A percentile compares a stretch with the other conserved stretches of the same genome.
phyloP scores from a whole-genome alignment of 2,329 filamentous ascomycete genomes.

The Cryphonectria naterciae region DNA sequence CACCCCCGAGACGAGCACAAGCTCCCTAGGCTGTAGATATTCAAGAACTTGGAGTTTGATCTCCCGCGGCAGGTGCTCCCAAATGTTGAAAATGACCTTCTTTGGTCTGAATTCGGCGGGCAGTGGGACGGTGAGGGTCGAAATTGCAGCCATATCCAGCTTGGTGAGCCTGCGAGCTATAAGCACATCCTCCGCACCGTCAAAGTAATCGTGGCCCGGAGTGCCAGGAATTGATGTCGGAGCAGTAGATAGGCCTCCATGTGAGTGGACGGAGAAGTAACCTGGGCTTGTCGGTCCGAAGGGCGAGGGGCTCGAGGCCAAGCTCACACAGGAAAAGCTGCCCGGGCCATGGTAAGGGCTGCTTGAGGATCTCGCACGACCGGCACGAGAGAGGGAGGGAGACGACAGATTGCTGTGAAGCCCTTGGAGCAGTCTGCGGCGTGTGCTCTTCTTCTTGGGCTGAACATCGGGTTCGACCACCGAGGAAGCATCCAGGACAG shows the following conservation, averaged over 20 bases:
- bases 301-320: slow-evolving; percentile 50
- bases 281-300: slow-evolving; percentile 42
- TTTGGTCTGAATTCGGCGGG: slow-evolving; percentile 64
- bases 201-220: slow-evolving; percentile 46
- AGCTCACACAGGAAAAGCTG: slow-evolving; percentile 59
- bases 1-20: slow-evolving; percentile 77
- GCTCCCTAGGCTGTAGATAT: slow-evolving; percentile 77
- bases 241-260: slow-evolving; percentile 39
- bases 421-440: slow-evolving; percentile 71
- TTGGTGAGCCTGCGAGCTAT: slow-evolving; percentile 60
- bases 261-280: slow-evolving; percentile 37
- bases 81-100: slow-evolving; percentile 65
- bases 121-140: slow-evolving; percentile 54
- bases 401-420: slow-evolving; percentile 84
- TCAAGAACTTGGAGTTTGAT: slow-evolving; percentile 77
- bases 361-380: slow-evolving; percentile 67
- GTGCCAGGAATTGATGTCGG: slow-evolving; percentile 46
- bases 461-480: slow-evolving; percentile 38
- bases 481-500: slow-evolving; percentile 22
- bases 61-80: slow-evolving; percentile 81
- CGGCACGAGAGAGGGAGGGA: slow-evolving; percentile 68
- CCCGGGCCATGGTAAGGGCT: slow-evolving; percentile 66
- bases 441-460: slow-evolving; percentile 64
- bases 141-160: slow-evolving; percentile 45
- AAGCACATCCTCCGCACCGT: slow-evolving; percentile 52